Evolutionary conservation across 2,329 filamentous ascomycete genomes (phyloP).

Genomic region (Endoconidiophora polonica): DNA sequence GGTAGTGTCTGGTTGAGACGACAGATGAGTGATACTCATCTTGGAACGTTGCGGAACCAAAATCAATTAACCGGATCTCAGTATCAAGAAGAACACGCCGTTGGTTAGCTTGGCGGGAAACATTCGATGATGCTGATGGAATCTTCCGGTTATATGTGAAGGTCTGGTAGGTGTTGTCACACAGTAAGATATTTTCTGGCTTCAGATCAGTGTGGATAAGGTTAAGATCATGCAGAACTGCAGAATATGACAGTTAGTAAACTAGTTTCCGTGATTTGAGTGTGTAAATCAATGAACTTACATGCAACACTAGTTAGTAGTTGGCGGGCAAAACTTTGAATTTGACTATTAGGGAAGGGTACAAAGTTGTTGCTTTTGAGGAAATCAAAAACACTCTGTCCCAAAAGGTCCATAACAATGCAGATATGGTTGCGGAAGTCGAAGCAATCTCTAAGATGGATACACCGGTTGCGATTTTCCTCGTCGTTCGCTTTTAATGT

Average conservation of each 20-base stretch:
- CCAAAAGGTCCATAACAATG: conserved; percentile 59
- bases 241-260: conserved; percentile 8
- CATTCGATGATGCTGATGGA: conserved; percentile 46
- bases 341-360: conserved; percentile 95
- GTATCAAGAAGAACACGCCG: conserved; percentile 49
- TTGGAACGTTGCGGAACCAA: conserved; percentile 56
- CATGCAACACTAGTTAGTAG: conserved; percentile 96
- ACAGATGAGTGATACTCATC: conserved; percentile 59
- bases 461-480: conserved; percentile 87
- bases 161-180: conserved; percentile 48
- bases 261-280: not conserved
- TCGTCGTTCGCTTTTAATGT: conserved; percentile 85
- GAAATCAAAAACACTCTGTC: conserved; percentile 96
- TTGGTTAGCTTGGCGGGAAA: conserved; percentile 44
- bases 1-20: conserved; percentile 53
- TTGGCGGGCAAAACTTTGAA: conserved; percentile 90
- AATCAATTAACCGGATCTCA: conserved; percentile 54
- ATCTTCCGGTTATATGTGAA: conserved; percentile 57
- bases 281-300: conserved; percentile 32
- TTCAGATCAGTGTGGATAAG: conserved; percentile 81
- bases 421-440: conserved; percentile 96
- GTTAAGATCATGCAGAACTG: conserved; percentile 90
- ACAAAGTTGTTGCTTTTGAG: conserved; percentile 90
- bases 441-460: conserved; percentile 91
- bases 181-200: conserved; percentile 53